Evolutionary conservation across 2,329 filamentous ascomycete species (phyloP), one percentile per base, ranked within the genome.

Genomic region (Simplicillium sp.): DNA sequence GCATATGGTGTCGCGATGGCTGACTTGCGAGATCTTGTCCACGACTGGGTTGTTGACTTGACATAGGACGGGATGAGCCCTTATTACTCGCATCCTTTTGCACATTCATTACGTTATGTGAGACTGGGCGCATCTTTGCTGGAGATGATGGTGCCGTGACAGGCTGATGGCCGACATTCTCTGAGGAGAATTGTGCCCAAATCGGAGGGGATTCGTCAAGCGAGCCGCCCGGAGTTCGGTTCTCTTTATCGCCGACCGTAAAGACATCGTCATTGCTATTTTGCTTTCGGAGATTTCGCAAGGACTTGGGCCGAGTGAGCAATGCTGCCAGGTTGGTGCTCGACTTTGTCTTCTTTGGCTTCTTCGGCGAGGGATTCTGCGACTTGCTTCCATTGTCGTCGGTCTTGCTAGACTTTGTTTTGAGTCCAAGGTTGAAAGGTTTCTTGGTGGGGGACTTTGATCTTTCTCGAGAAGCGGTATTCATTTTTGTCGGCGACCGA

Each of bases 321-420:
- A 96, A 73, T 4, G 74, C 79, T 1, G 79, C 78, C n/a, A 97
- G 70, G 56, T 88, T 94, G 28, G 84, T 84, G 3, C 84, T 75
- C 1, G 89, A 94, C 60, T 90, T 94, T 31, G 76, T 76, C 67
- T 90, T 94, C 55, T 82, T 83, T 18, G 78, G 77, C 54, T 83
- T 84, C 43, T 70, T 70, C 11, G 73, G 71, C 33, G 74, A 73
- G 17, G 62, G 50, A 39, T 73, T 70, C 45, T 61, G 58, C 31
- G 60, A 60, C 49, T 67, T 67, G 42, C 63, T 60, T 17, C 54
- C 48, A 39, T 61, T 67, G 44, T 54, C 47, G 34, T 49, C 37
- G 39, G 68, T 67, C 46, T 59, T 67, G 33, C 51, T 50, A 17
- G 54, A 51, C 16, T 64, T 54, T 3, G 65, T 60, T 48, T 68